These are phyloP conservation scores for Colletotrichum horii DNA, from an alignment of 2,329 filamentous ascomycete genomes.

Conservation along the genomic window DNA sequence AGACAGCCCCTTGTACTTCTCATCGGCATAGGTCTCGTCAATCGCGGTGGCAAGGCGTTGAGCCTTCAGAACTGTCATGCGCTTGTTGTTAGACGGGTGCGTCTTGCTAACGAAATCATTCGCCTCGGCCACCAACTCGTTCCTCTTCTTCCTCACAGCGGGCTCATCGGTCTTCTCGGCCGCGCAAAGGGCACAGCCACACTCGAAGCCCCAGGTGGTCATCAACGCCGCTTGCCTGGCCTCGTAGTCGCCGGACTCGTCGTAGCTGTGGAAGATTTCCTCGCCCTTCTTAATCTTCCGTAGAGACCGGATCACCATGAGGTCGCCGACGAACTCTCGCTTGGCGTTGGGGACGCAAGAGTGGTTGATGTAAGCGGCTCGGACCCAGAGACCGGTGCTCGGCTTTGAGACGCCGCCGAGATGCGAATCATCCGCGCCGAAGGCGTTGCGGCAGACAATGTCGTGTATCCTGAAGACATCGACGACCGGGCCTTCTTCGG, in stretches of 20 bases:
- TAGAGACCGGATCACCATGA: slow-evolving; percentile 41
- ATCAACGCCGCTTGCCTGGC: slow-evolving; percentile 22
- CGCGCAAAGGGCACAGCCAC: slow-evolving; percentile 38
- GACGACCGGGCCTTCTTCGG: slow-evolving; percentile 29
- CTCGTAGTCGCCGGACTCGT: slow-evolving; percentile 30
- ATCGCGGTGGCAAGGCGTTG: slow-evolving; percentile 28
- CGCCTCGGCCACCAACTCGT: slow-evolving; percentile 24
- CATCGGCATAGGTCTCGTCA: slow-evolving; percentile 30
- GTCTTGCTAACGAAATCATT: slow-evolving; percentile 23
- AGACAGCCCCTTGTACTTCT: slow-evolving; percentile 29
- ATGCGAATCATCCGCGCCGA: slow-evolving; percentile 32
- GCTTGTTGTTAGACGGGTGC: slow-evolving; percentile 13
- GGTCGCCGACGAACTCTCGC: slow-evolving; percentile 43
- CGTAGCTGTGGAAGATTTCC: slow-evolving; percentile 38
- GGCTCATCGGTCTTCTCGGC: slow-evolving; percentile 31
- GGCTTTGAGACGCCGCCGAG: slow-evolving; percentile 32
- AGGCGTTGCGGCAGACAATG: slow-evolving; percentile 36
- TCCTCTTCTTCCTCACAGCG: slow-evolving; percentile 22
- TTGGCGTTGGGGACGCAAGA: slow-evolving; percentile 40
- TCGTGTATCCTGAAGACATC: slow-evolving; percentile 38
- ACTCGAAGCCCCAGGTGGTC: slow-evolving; percentile 43
- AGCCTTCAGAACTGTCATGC: slow-evolving; percentile 25
- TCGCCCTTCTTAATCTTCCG: slow-evolving; percentile 34
- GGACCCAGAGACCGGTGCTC: slow-evolving; percentile 43
- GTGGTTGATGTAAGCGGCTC: slow-evolving; percentile 47